Base-by-base conservation (phyloP, 2,329 filamentous ascomycete species). In the Graphilbum sp. region DNA sequence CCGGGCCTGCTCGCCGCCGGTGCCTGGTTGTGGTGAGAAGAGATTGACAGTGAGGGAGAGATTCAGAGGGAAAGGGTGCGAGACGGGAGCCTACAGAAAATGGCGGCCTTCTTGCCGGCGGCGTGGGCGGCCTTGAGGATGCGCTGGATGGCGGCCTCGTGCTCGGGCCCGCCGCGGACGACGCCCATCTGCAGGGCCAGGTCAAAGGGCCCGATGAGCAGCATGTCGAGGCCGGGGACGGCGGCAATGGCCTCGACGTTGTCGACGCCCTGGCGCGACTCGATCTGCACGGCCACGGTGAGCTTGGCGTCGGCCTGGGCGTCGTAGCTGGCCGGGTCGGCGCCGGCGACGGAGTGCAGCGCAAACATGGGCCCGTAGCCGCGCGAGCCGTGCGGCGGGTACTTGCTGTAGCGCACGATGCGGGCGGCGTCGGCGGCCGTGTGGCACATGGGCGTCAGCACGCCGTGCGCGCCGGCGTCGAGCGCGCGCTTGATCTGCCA, bases 401-500 rank as follows among this genome's bases (percentile, higher is more conserved):
- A 50, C 35, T 49, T 49, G 39, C 19, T 34, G 21, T 36, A 50
- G 18, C 37, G 35, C 17, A 50, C 48, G 30, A 50, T 45, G 29
- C 35, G 34, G n/a, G 34, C 42, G 19, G 48, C 48, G 25, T 50
- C 48, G 17, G 42, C 47, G 27, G 44, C 40, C 2, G 45, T 43
- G 42, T 49, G 47, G 43, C 47, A 47, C 47, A 49, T 49, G 4
- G 67, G 69, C 5, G 70, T 67, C 21, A 73, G 55, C 27, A 75
- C 62, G 24, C 69, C 71, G 49, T 75, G 70, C 8, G 71, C 70
- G 29, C 71, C 71, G 33, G 67, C 56, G 46, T 75, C 72, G 29
- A 76, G 59, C 11, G 71, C 71, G 36, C 70, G 57, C 50, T 75
- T 75, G 41, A 75, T 67, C 68, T 73, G 72, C 69, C 68, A 74